Conservation (phyloP, 179 eudicot species). For the Silene vulgaris region DNA sequence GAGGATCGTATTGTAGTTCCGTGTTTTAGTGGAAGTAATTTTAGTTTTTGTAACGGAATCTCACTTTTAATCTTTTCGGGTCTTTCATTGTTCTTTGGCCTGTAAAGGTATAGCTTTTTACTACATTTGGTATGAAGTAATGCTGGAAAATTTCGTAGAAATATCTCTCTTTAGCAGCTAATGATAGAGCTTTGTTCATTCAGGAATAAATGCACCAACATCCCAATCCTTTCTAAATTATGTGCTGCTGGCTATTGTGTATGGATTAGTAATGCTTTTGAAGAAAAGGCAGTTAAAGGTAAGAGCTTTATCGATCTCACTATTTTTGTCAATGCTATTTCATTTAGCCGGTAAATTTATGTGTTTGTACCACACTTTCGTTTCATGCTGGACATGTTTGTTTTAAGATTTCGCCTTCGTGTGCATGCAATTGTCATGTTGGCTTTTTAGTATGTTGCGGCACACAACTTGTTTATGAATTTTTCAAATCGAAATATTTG, state of each 20-base stretch:
- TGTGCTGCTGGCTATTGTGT: slow-evolving; percentile 57
- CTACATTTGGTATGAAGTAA: slow-evolving; percentile 11
- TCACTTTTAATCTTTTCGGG: not conserved
- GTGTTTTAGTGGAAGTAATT: slow-evolving; percentile 7
- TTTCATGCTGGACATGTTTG: not conserved
- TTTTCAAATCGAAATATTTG: not conserved
- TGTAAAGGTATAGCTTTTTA: slow-evolving; percentile 10
- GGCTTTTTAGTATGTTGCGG: not conserved
- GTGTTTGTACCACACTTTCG: too few species aligned
- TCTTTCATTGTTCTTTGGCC: not conserved
- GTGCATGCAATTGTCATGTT: not conserved
- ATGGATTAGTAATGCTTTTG: slow-evolving; percentile 42
- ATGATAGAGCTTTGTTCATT: slow-evolving; percentile 12
- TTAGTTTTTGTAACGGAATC: not conserved
- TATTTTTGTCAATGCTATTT: not conserved
- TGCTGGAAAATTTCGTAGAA: not conserved
- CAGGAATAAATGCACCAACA: slow-evolving; percentile 74
- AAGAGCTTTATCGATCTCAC: not conserved
- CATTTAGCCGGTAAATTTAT: not conserved
- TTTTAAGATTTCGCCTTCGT: not conserved
- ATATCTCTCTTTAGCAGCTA: not conserved
- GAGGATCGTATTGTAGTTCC: slow-evolving; percentile 1
- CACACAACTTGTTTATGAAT: not conserved
- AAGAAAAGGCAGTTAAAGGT: slow-evolving; percentile 57
- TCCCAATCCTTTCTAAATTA: slow-evolving; percentile 68